Evolutionary conservation across 805 yeast genomes (phyloP), one percentile per base, ranked within the genome.

Genomic region (Candida pseudofarinosa): DNA sequence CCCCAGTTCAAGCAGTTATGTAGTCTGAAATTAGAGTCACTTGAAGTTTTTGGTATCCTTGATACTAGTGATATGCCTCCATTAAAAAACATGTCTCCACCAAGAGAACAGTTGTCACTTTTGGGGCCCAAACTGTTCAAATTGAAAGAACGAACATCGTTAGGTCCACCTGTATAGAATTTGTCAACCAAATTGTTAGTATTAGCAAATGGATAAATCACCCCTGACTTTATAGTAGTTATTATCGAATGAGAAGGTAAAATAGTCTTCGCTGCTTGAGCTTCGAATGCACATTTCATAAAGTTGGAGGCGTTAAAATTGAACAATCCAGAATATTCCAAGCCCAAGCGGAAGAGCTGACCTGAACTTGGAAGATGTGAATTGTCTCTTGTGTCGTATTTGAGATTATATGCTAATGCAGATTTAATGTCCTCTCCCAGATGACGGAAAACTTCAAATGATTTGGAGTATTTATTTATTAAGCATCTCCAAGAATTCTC

Each of bases 81-180:
- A 30, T 65, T 70, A 17, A 65, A 53, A 45, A 71, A 77, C 3
- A 69, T 52, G 51, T 77, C 79, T 12, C 82, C 83, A 4, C 83
- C 83, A 32, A 76, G 55, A 2, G 78, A 65, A 20, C 75, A 58
- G 23, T 71, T 72, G 60, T 64, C 67, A 39, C 70, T 69, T 49
- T 76, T 78, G 2, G 83, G 83, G 0, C 83, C 83, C 35, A 78
- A 49, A 1, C 82, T 81, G 35, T 77, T 71, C 45, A 76, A 52
- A 8, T 62, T 55, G 50, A 77, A 79, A 1, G 81, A 74, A 35
- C 83, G 63, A 6, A 79, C 69, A 47, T 78, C 83, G 49, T 77
- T 78, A 10, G 83, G 77, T 1, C 83, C 83, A n/a, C 83, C 83
- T 3, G 72, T 60, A 51, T 70, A 75, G 44, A 77, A 78, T 37